Conservation (phyloP, 306 rosid species). For the Prosopis cineraria region DNA sequence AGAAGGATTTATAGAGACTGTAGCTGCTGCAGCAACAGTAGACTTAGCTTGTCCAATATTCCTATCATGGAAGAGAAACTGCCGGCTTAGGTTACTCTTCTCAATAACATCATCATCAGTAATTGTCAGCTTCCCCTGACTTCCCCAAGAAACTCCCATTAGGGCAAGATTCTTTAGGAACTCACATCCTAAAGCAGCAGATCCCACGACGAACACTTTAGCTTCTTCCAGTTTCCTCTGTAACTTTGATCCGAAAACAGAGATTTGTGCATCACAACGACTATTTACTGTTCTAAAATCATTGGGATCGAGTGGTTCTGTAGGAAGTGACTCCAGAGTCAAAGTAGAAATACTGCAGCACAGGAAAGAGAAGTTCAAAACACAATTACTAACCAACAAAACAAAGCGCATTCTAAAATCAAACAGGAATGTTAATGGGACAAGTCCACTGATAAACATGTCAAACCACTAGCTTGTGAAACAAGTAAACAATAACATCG, state of each 20-base stretch:
- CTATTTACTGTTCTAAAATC: constrained; percentile 78
- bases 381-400: constrained; percentile 26
- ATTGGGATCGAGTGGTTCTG: constrained; percentile 73
- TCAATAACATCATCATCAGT: constrained; percentile 99
- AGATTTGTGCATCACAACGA: constrained; percentile 97
- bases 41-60: constrained; percentile 98
- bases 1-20: constrained; percentile 60
- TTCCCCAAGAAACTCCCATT: constrained; percentile 96
- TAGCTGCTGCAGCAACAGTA: constrained; percentile 89
- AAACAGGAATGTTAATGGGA: background rate
- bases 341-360: constrained; percentile 85
- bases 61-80: constrained; percentile 98
- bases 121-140: constrained; percentile 72
- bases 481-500: too few relatives aligned
- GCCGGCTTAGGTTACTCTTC: constrained; percentile 97
- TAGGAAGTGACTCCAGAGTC: constrained; percentile 96
- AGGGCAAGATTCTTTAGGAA: constrained; percentile 85
- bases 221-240: constrained; percentile 94
- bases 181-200: constrained; percentile 98
- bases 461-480: constrained; percentile 6
- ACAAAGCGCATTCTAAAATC: background rate
- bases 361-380: constrained; percentile 30
- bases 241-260: constrained; percentile 87
- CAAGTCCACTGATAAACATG: background rate
- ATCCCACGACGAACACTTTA: constrained; percentile 79